Evolutionary conservation across 2,329 filamentous ascomycete genomes (phyloP).

Genomic region (Monosporascus sp.): DNA sequence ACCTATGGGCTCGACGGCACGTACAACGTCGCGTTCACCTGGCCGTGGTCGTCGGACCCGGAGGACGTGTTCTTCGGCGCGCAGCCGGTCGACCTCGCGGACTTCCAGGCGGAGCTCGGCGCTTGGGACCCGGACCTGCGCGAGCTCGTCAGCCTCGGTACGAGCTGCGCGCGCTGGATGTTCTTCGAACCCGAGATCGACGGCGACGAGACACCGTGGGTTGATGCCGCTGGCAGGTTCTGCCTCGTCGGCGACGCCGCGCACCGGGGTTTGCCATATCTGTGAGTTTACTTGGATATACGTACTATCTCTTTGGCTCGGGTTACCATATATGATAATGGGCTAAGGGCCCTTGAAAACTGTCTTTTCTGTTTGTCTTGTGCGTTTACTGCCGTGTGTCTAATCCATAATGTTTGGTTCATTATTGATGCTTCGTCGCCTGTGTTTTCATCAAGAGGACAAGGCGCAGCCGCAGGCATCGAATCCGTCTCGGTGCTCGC

Average conservation of each 20-base stretch:
- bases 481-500: constrained; percentile 14
- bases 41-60: constrained; percentile 13
- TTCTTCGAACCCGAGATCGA: constrained; percentile 13
- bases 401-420: too few species aligned
- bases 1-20: constrained; percentile 12
- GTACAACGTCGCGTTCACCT: constrained; percentile 16
- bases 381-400: too few species aligned
- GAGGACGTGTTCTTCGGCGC: constrained; percentile 11
- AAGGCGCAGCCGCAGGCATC: constrained; percentile 14
- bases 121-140: constrained; percentile 12
- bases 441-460: constrained; percentile 4
- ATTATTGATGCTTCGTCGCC: too few species aligned
- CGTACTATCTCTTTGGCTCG: neutral
- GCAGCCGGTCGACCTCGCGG: constrained; percentile 10
- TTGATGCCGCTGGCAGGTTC: constrained; percentile 8
- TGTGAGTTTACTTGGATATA: constrained; percentile 9
- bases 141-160: constrained; percentile 12
- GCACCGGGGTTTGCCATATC: constrained; percentile 12
- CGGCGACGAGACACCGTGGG: constrained; percentile 9
- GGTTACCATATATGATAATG: too few species aligned
- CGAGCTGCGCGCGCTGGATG: constrained; percentile 8
- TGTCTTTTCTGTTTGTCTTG: too few species aligned
- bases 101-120: constrained; percentile 6
- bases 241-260: constrained; percentile 17
- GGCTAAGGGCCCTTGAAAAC: too few species aligned